phyloP scores from a whole-genome alignment of 805 yeast genomes.

The Nakazawaea ernobii region DNA sequence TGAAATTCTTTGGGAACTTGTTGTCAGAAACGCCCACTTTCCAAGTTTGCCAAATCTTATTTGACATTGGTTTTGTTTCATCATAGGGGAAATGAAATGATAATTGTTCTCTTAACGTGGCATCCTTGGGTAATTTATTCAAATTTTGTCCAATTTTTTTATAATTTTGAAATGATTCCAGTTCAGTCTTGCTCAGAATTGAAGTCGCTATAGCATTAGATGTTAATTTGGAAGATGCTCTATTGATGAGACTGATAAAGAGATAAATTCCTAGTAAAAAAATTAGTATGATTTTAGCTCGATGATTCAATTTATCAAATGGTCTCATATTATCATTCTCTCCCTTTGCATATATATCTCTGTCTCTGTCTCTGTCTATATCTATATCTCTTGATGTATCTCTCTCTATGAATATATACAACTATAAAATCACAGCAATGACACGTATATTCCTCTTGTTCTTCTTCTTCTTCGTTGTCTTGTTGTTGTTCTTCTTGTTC shows the following conservation, averaged over 20 bases:
- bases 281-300: not conserved
- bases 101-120: slow-evolving; percentile 49
- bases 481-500: too few relatives aligned
- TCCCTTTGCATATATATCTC: too few relatives aligned
- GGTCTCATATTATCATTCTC: not conserved
- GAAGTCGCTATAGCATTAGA: not conserved
- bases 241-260: not conserved
- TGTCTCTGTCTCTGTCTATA: too few relatives aligned
- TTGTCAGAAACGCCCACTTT: slow-evolving; percentile 57
- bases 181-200: not conserved
- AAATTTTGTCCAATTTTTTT: slow-evolving; percentile 1
- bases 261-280: not conserved
- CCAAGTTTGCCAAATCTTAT: slow-evolving; percentile 93
- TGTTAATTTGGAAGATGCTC: not conserved
- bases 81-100: slow-evolving; percentile 74
- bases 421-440: too few relatives aligned
- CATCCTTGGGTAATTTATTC: slow-evolving; percentile 11
- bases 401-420: too few relatives aligned
- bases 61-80: slow-evolving; percentile 57
- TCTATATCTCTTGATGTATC: too few relatives aligned
- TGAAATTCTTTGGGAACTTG: slow-evolving; percentile 49
- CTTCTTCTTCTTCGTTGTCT: too few relatives aligned
- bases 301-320: too few relatives aligned
- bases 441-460: too few relatives aligned
- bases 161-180: slow-evolving; percentile 1